Percentiles rank a stretch among this genome's conserved stretches.
Evolutionary conservation across 768 basidiomycete genomes (phyloP).

Genomic region (Calocera viscosa): DNA sequence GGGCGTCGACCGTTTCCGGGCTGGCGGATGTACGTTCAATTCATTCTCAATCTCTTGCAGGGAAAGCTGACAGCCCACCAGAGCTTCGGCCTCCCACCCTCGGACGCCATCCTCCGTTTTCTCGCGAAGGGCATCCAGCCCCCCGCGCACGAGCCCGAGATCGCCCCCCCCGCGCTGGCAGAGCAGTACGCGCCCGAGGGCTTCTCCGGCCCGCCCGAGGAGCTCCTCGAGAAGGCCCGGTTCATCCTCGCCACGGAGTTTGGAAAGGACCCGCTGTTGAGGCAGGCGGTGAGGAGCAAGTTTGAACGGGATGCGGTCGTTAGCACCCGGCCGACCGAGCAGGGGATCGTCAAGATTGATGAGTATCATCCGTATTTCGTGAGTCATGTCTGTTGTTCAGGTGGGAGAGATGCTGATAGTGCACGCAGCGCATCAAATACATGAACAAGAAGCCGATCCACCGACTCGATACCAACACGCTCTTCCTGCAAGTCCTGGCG

Average conservation of each 20-base stretch:
- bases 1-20: slow-evolving; percentile 61
- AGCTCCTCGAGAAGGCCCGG: slow-evolving; percentile 58
- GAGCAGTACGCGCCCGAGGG: slow-evolving; percentile 70
- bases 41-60: background rate
- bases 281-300: slow-evolving; percentile 58
- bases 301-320: slow-evolving; percentile 67
- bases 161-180: slow-evolving; percentile 67
- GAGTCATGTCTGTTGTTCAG: slow-evolving; percentile 14
- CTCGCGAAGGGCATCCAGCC: slow-evolving; percentile 31
- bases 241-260: slow-evolving; percentile 82
- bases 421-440: slow-evolving; percentile 82
- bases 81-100: slow-evolving; percentile 74
- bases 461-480: slow-evolving; percentile 56
- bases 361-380: slow-evolving; percentile 37
- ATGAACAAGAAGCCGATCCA: slow-evolving; percentile 61
- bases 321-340: slow-evolving; percentile 75
- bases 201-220: slow-evolving; percentile 43
- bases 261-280: slow-evolving; percentile 80
- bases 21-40: slow-evolving; percentile 59
- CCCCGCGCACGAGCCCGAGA: slow-evolving; percentile 69
- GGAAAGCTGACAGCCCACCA: too few relatives aligned
- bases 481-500: slow-evolving; percentile 80
- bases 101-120: slow-evolving; percentile 79
- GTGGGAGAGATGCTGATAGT: background rate
- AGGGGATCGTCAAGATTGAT: slow-evolving; percentile 46